Conservation (phyloP, 2,329 filamentous ascomycete species). For the Sporothrix curviconia region DNA sequence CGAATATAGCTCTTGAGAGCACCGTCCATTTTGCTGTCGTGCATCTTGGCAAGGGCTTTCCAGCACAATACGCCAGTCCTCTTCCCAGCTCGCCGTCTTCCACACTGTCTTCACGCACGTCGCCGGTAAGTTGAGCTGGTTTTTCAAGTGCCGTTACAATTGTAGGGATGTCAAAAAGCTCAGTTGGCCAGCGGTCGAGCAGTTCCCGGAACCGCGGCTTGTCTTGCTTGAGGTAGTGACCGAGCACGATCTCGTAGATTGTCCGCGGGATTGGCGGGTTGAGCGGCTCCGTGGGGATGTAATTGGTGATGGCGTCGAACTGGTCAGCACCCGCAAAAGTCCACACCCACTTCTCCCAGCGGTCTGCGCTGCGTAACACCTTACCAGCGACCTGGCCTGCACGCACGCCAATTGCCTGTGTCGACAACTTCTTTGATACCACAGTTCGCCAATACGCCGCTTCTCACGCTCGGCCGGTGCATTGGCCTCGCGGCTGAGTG, state of each 20-base stretch:
- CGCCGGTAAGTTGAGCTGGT: constrained; percentile 70
- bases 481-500: constrained; percentile 50
- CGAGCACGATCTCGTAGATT: constrained; percentile 83
- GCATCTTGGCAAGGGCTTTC: constrained; percentile 77
- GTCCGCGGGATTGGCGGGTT: constrained; percentile 71
- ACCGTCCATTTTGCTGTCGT: constrained; percentile 73
- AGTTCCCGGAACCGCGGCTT: constrained; percentile 69
- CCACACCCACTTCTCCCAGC: constrained; percentile 96
- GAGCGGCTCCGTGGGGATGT: constrained; percentile 72
- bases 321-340: constrained; percentile 79
- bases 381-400: constrained; percentile 78
- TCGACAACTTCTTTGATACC: constrained; percentile 82
- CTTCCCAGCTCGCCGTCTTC: constrained; percentile 64
- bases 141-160: constrained; percentile 74
- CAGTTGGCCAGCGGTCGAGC: constrained; percentile 74
- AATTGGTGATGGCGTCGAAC: constrained; percentile 82
- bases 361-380: constrained; percentile 68
- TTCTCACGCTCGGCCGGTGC: constrained; percentile 79
- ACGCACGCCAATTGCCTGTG: constrained; percentile 63
- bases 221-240: constrained; percentile 78
- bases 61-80: constrained; percentile 87
- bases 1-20: constrained; percentile 84
- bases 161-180: constrained; percentile 72
- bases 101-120: constrained; percentile 68
- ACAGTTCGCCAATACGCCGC: constrained; percentile 81